Percentiles rank a stretch among this genome's conserved stretches.
These are phyloP conservation scores for Dicorynia guianensis DNA, from an alignment of 306 rosid genomes.

Conservation along the genomic window DNA sequence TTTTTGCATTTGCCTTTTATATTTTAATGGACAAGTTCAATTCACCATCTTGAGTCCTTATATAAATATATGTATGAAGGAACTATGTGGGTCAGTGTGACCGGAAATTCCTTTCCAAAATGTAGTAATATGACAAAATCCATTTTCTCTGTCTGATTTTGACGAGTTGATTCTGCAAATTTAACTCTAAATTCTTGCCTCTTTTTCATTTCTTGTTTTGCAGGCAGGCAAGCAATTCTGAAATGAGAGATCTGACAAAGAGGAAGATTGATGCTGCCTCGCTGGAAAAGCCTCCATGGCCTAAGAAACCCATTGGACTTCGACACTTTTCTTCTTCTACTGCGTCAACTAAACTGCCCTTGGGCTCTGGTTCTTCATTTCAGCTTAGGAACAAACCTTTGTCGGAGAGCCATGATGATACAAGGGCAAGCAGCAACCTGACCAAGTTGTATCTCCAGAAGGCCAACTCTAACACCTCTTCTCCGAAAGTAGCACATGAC, in stretches of 20 bases:
- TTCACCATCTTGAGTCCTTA: not conserved
- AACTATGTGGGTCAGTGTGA: not conserved
- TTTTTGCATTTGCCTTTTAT: not conserved
- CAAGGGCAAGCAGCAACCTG: not conserved
- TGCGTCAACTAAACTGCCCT: slow-evolving; percentile 11
- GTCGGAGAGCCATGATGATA: not conserved
- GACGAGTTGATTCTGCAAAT: not conserved
- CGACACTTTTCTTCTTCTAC: not conserved
- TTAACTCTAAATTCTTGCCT: not conserved
- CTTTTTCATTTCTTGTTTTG: not conserved
- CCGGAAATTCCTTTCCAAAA: not conserved
- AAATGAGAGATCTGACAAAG: slow-evolving; percentile 26
- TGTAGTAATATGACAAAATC: not conserved
- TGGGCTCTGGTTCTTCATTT: slow-evolving; percentile 7
- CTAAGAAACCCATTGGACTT: not conserved
- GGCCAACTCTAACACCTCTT: not conserved
- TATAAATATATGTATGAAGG: not conserved
- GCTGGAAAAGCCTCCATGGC: slow-evolving; percentile 6
- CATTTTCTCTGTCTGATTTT: not conserved
- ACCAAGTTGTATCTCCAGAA: not conserved
- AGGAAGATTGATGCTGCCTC: not conserved
- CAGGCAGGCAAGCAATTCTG: not conserved
- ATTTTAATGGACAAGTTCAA: not conserved
- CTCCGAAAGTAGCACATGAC: not conserved
- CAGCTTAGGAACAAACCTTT: slow-evolving; percentile 9